Base-by-base conservation (phyloP, 148 eudicot genomes). In the Talinum fruticosum region DNA sequence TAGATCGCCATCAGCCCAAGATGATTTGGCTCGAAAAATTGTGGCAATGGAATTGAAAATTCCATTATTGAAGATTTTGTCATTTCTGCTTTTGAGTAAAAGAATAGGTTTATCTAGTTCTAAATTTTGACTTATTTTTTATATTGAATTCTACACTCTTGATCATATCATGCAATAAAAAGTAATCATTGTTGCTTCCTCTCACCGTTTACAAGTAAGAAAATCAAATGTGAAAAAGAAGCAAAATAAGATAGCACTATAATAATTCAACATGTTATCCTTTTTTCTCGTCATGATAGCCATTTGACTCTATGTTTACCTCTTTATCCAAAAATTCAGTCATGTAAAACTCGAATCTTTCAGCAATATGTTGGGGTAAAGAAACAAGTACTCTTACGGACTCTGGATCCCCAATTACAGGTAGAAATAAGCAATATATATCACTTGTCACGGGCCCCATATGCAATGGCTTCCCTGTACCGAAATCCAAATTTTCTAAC, bases 401-500 rank as follows among this genome's bases (percentile, higher is more conserved):
- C 10, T 86, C 81, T 32, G 62, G 72, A 12, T 91, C 86, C 6
- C 87, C 87, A 5, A 72, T n/a, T 14, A 91, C 82, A 0, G 99
- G 99, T 24, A 93, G 78, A 79, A 95, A 93, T 45, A 92, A 84
- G 83, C 99, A 95, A 72, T 91, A 95, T 28, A 95, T 87, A 30
- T 95, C 97, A 74, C 97, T 91, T 33, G 88, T 81, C 18, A 91
- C 32, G 2, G 99, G 87, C 7, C 97, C 97, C 99, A 95, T 93
- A 49, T 91, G 93, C 45, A 90, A 61, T 21, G 99, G 79, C 72
- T 87, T 88, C 2, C 99, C 99, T 54, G 84, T 80, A 45, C 99
- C 99, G 24, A 95, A 93, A 85, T 95, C 93, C 83, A 95, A 45
- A 47, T 91, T 90, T 77, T 95, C 97, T 19, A 95, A 74, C 37